Conservation (phyloP, 2,329 filamentous ascomycete species). For the Scedosporium minutisporum region DNA sequence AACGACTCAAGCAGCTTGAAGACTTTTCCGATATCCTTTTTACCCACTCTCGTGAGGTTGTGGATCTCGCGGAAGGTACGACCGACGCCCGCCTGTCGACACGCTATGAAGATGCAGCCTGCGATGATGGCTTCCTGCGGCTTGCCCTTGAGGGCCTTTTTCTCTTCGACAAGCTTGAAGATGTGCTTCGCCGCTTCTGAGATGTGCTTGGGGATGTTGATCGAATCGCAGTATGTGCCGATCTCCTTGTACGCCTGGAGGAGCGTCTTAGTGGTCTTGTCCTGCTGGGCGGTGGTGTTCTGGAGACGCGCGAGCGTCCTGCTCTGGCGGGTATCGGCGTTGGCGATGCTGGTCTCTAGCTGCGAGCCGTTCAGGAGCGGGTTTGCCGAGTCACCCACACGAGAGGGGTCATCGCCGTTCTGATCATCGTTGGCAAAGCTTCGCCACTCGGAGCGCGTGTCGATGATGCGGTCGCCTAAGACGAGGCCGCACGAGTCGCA, state of each 20-base stretch:
- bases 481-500: slow-evolving; percentile 89
- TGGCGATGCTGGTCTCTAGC: slow-evolving; percentile 79
- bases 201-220: slow-evolving; percentile 70
- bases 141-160: slow-evolving; percentile 91
- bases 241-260: slow-evolving; percentile 86
- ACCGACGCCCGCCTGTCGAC: slow-evolving; percentile 76
- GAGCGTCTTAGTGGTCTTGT: slow-evolving; percentile 75
- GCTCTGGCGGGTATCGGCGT: slow-evolving; percentile 61
- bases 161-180: slow-evolving; percentile 89
- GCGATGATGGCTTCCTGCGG: slow-evolving; percentile 88
- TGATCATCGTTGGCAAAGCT: slow-evolving; percentile 98
- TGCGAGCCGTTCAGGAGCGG: slow-evolving; percentile 83
- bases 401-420: slow-evolving; percentile 89
- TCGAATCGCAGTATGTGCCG: slow-evolving; percentile 73
- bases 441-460: slow-evolving; percentile 95
- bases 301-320: slow-evolving; percentile 75
- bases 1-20: slow-evolving; percentile 92
- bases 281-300: slow-evolving; percentile 69
- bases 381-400: slow-evolving; percentile 92
- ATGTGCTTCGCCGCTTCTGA: slow-evolving; percentile 88
- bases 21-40: slow-evolving; percentile 93
- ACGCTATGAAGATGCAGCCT: slow-evolving; percentile 95
- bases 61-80: slow-evolving; percentile 94
- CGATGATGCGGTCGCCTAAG: slow-evolving; percentile 81
- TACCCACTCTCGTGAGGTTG: slow-evolving; percentile 82